phyloP scores from a whole-genome alignment of 75 land plant genomes.

The Adiantum capillusveneris region DNA sequence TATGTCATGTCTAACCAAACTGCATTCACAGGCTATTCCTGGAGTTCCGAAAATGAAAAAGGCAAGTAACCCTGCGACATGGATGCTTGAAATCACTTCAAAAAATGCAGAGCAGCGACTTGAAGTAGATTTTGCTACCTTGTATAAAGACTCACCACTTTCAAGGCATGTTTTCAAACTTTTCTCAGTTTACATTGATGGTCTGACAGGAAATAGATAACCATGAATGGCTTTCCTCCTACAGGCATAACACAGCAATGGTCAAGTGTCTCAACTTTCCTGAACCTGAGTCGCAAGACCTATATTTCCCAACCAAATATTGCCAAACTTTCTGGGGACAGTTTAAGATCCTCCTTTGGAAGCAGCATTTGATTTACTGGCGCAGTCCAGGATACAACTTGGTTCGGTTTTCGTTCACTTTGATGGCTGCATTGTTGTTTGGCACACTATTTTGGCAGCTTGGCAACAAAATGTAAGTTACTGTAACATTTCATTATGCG shows the following conservation, averaged over 20 bases:
- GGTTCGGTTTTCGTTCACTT: conserved; percentile 45
- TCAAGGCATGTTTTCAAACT: neutral
- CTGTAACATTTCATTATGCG: neutral
- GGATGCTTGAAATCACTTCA: conserved; percentile 6
- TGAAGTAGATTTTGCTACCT: neutral
- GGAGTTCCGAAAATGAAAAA: conserved; percentile 2
- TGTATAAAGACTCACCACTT: neutral
- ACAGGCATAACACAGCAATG: conserved; percentile 36
- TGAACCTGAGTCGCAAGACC: conserved; percentile 36
- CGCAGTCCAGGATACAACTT: conserved; percentile 58
- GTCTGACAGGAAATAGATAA: no score
- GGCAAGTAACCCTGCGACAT: conserved; percentile 1
- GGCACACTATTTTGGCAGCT: conserved; percentile 53
- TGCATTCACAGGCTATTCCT: conserved; percentile 9
- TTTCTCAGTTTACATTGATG: no score
- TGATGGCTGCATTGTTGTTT: conserved; percentile 37
- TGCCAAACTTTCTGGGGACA: conserved; percentile 45
- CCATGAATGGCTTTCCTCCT: neutral
- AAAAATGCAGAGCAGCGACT: neutral
- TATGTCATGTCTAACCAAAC: no score
- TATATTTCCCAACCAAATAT: conserved; percentile 45
- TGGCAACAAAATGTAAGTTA: conserved; percentile 38
- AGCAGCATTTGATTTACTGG: conserved; percentile 67
- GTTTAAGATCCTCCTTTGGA: conserved; percentile 60
- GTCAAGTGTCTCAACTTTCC: conserved; percentile 41